These are phyloP conservation scores for Babesia ovis DNA, from an alignment of 169 alveolate species.

Conservation along the genomic window DNA sequence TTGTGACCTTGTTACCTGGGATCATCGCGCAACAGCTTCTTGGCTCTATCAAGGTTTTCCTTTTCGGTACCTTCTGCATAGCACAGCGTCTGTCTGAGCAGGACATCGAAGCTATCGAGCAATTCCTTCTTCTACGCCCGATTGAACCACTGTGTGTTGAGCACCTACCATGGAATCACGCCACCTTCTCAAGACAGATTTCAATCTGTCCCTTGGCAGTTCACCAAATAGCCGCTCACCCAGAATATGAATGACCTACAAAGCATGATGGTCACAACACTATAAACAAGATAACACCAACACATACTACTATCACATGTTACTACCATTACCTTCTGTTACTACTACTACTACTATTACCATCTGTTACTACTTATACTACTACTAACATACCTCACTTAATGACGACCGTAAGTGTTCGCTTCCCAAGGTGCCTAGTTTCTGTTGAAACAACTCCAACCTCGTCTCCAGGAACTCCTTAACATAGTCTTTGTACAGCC, in stretches of 20 bases:
- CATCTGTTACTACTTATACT: too few species aligned
- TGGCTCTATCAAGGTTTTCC: slow-evolving; percentile 13
- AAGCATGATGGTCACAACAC: too few species aligned
- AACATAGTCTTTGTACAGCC: slow-evolving; percentile 32
- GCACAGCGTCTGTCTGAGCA: slow-evolving; percentile 38
- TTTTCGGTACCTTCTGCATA: slow-evolving; percentile 35
- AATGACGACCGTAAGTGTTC: slow-evolving; percentile 11
- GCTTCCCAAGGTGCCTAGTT: slow-evolving; percentile 15
- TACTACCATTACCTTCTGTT: too few species aligned
- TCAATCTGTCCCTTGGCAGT: slow-evolving; percentile 21
- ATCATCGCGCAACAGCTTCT: slow-evolving; percentile 8
- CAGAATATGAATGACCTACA: slow-evolving; percentile 36
- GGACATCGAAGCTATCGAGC: slow-evolving; percentile 26
- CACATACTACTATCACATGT: too few species aligned
- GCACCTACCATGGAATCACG: slow-evolving; percentile 7
- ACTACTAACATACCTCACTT: slow-evolving; percentile 43
- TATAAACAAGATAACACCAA: too few species aligned
- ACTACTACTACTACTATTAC: too few species aligned
- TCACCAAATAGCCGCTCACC: slow-evolving; percentile 37
- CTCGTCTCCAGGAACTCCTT: slow-evolving; percentile 46
- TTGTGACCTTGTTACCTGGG: slow-evolving; percentile 7
- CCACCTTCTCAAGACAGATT: slow-evolving; percentile 17
- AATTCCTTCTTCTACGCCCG: slow-evolving; percentile 24
- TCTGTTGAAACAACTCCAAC: slow-evolving; percentile 41
- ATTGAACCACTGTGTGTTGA: too few species aligned